Evolutionary conservation across 371 early-diverging fungal genomes (phyloP), one percentile per base, ranked within the genome.

Genomic region (Syncephalastrum sp.): DNA sequence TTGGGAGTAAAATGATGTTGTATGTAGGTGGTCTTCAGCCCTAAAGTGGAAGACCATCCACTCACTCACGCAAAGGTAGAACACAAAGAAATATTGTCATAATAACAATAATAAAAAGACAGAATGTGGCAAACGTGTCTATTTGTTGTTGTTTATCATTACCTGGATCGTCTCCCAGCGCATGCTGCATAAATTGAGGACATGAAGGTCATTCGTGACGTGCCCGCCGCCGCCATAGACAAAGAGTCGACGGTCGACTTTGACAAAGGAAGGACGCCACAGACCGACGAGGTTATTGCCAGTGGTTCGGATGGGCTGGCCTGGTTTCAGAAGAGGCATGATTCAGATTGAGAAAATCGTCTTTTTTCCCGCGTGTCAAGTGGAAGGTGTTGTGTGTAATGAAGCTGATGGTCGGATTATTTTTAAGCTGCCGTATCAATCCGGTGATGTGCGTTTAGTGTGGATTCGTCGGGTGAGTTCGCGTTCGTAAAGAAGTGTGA

Each of bases 221-320:
- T 82, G 76, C 8, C 84, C 84, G 15, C 84, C 86, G 15, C 84
- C 86, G 42, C 86, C 84, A 69, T 75, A 82, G 21, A 82, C 75
- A 57, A 79, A 85, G 17, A 85, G 67, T 53, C 77, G 76, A 50
- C 82, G 72, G 51, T 81, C 77, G 38, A 82, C 84, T 53, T 81
- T 77, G 14, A 83, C 82, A 64, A 85, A 83, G 5, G 84, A 82
- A 3, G 84, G 84, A 43, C 84, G 69, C 86, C 86, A 85, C 23
- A 85, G 66, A 24, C 86, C 86, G 12, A 83, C 83, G 19, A 85
- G 67, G 54, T 82, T 85, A 54, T 82, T 74, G 24, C 84, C 84
- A 10, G 79, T 78, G 16, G 86, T 85, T 53, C 69, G 69, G 52
- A 73, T 60, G 25, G 83, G 76, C 54, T 76, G 74, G 47, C 76